Conservation (phyloP, 2,329 filamentous ascomycete genomes). For the Neodidymelliopsis sp. region DNA sequence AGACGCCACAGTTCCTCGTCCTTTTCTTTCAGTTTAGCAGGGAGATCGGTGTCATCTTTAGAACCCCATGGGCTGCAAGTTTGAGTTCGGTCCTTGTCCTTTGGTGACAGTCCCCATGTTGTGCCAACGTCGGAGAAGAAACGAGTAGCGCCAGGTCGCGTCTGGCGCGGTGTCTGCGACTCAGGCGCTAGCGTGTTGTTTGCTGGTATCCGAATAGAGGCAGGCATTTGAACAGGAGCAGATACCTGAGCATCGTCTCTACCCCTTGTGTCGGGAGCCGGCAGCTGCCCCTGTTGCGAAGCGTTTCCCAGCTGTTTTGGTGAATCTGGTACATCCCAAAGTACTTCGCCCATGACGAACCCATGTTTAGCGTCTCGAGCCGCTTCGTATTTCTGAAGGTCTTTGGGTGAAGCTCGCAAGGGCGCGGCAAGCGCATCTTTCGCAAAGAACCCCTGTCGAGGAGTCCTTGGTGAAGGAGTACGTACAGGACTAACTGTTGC, state of each 20-base stretch:
- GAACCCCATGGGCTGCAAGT: slow-evolving; percentile 3
- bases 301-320: slow-evolving; percentile 25
- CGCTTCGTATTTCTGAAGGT: slow-evolving; percentile 19
- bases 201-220: slow-evolving; percentile 2
- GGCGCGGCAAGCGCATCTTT: slow-evolving; percentile 30
- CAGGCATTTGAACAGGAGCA: not conserved
- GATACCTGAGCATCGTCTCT: slow-evolving; percentile 4
- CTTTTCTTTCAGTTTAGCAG: slow-evolving; percentile 38
- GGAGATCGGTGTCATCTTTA: slow-evolving; percentile 19
- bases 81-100: not conserved
- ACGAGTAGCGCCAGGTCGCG: slow-evolving; percentile 3
- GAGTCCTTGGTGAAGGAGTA: slow-evolving; percentile 21
- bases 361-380: slow-evolving; percentile 24
- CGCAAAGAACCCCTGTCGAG: slow-evolving; percentile 31
- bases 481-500: slow-evolving; percentile 26
- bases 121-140: slow-evolving; percentile 17
- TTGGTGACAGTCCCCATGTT: slow-evolving; percentile 11
- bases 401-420: slow-evolving; percentile 28
- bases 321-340: slow-evolving; percentile 14
- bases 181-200: not conserved
- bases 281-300: slow-evolving; percentile 26
- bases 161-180: slow-evolving; percentile 5
- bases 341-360: slow-evolving; percentile 35
- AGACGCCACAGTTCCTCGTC: slow-evolving; percentile 38
- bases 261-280: slow-evolving; percentile 24